These are phyloP conservation scores for Aspergillus pseudonomiae DNA, from an alignment of 2,329 filamentous ascomycete species.

Conservation along the genomic window DNA sequence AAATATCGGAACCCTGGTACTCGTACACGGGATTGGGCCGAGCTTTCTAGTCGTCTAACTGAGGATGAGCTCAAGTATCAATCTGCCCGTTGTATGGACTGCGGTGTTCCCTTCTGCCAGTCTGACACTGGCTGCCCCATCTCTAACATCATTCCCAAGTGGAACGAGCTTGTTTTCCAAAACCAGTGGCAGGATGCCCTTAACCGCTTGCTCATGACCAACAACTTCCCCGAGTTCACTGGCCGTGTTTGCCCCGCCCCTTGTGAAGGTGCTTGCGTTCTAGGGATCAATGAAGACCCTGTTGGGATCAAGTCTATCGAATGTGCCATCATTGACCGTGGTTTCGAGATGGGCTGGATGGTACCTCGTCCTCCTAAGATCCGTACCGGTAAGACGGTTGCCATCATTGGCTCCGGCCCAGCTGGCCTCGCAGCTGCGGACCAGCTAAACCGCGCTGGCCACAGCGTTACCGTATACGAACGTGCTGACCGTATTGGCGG, in stretches of 20 bases:
- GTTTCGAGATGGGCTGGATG: constrained; percentile 99
- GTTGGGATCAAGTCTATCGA: constrained; percentile 99
- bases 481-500: constrained; percentile 88
- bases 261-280: constrained; percentile 92
- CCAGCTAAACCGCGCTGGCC: constrained; percentile 90
- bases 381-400: constrained; percentile 85
- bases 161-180: constrained; percentile 80
- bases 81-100: constrained; percentile 97
- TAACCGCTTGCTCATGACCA: constrained; percentile 90
- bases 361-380: constrained; percentile 75
- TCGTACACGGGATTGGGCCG: constrained; percentile 88
- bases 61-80: constrained; percentile 98
- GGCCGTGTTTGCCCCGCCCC: constrained; percentile 95
- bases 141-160: constrained; percentile 96
- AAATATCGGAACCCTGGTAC: constrained; percentile 87
- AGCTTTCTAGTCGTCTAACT: constrained; percentile 82
- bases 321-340: constrained; percentile 95
- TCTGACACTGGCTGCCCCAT: constrained; percentile 95
- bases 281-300: constrained; percentile 95
- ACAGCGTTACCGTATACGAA: constrained; percentile 88
- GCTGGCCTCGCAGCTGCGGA: constrained; percentile 88
- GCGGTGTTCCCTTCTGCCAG: constrained; percentile 96
- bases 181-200: constrained; percentile 89
- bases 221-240: constrained; percentile 98
- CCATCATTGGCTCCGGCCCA: constrained; percentile 88